Base-by-base conservation (phyloP, 352 stramenopile species). In the Aphanomyces cochlioides region DNA sequence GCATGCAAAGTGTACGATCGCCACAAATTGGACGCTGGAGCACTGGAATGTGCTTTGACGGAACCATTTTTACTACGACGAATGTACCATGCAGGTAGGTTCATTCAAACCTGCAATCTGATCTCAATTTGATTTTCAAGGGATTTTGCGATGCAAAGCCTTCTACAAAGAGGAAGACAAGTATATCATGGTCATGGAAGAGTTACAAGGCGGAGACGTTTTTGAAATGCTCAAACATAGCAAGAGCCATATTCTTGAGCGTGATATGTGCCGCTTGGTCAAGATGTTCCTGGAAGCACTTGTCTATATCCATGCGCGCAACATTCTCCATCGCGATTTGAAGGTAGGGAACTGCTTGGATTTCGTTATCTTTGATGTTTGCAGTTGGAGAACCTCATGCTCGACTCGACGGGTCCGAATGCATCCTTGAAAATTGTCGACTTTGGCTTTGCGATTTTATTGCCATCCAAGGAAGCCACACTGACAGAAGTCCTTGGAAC, bases 221-320 rank as follows among this genome's bases (percentile, higher is more conserved):
- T 99, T 99, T 80, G 94, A 99, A 66, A 82, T 93, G 41, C 85
- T 99, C 7, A 89, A 97, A 0, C 88, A 97, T 67, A 89, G 95
- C 36, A 95, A 96, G 59, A 92, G 85, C 56, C 99, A 99, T 19
- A 48, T 67, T 79, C 98, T 85, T 5, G 97, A 99, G 75, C 90
- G 95, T 56, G 92, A 99, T 75, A 96, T 96, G 5, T 79, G 95
- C 19, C 81, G 91, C 47, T 79, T 99, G 7, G 90, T 97, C 58
- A 79, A 81, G 7, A 96, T 90, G 48, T 78, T 99, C 12, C 84
- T 97, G 7, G 77, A 95, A 68, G 93, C 92, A 4, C 89, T 99
- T 41, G 75, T 83, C 21, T 97, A 98, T 69, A 87, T 98, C 37
- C 96, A 99, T 73, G 84, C 88, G 6, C 83, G 86, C 41, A 92